These are phyloP conservation scores for Microcera coccophila DNA, from an alignment of 2,329 filamentous ascomycete genomes.

Conservation along the genomic window DNA sequence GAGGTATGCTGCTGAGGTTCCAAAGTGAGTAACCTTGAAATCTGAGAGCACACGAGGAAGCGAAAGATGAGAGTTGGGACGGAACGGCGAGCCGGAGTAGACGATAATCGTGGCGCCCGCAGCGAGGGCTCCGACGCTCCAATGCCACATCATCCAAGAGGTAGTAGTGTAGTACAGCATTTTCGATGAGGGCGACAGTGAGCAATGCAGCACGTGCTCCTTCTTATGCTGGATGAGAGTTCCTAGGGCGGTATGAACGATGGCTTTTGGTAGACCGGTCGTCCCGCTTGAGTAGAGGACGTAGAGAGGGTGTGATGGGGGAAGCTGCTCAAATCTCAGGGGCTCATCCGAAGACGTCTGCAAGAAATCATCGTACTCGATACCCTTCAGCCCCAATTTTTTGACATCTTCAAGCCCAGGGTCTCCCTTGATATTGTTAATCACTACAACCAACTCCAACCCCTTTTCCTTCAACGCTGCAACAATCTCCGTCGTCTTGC, in stretches of 20 bases:
- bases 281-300: slow-evolving; percentile 93
- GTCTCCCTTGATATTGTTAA: slow-evolving; percentile 58
- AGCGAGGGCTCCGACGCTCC: slow-evolving; percentile 82
- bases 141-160: slow-evolving; percentile 99
- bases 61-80: slow-evolving; percentile 71
- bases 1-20: slow-evolving; percentile 90
- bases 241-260: slow-evolving; percentile 85
- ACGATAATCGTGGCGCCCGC: slow-evolving; percentile 78
- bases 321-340: slow-evolving; percentile 70
- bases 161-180: slow-evolving; percentile 94
- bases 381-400: slow-evolving; percentile 37
- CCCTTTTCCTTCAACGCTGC: slow-evolving; percentile 55
- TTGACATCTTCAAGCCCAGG: slow-evolving; percentile 42
- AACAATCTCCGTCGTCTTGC: slow-evolving; percentile 76
- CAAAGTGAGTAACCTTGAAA: slow-evolving; percentile 84
- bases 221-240: slow-evolving; percentile 97
- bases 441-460: slow-evolving; percentile 68
- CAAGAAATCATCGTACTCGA: slow-evolving; percentile 46
- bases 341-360: slow-evolving; percentile 39
- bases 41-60: slow-evolving; percentile 79
- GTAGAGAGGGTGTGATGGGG: slow-evolving; percentile 84
- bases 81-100: slow-evolving; percentile 91
- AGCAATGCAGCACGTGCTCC: slow-evolving; percentile 84
- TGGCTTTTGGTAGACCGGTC: slow-evolving; percentile 83
- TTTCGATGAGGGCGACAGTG: slow-evolving; percentile 66